phyloP scores from a whole-genome alignment of 2,329 filamentous ascomycete genomes.

The Chaetomiaceae sp. region DNA sequence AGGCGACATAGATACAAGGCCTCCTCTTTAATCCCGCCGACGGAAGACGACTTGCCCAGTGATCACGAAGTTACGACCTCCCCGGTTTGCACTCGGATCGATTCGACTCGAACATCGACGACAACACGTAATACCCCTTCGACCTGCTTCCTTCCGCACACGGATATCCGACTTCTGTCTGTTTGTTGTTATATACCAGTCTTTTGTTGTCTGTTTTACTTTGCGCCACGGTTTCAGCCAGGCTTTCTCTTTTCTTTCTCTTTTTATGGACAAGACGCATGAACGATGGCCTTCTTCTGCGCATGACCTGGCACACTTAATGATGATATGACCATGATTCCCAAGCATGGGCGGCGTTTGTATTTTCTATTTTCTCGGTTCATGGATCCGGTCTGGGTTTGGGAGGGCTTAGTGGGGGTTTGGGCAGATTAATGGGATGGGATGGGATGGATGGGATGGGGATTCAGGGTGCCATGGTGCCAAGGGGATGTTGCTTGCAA shows the following conservation, averaged over 20 bases:
- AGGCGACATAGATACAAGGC: background rate
- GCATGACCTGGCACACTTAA: constrained; percentile 9
- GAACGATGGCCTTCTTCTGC: no score
- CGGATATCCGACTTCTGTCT: no score
- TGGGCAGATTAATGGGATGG: background rate
- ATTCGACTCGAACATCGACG: background rate
- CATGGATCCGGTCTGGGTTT: background rate
- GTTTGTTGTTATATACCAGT: no score
- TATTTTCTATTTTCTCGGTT: background rate
- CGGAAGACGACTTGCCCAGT: background rate
- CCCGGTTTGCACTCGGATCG: no score
- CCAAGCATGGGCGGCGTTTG: constrained; percentile 27
- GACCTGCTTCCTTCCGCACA: no score
- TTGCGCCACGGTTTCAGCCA: no score
- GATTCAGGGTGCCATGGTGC: no score
- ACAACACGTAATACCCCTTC: no score
- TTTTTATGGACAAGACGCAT: constrained; percentile 1
- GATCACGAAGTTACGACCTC: no score
- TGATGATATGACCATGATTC: constrained; percentile 23
- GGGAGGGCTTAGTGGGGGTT: background rate
- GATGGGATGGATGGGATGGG: background rate
- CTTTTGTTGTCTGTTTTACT: no score
- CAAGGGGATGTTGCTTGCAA: no score
- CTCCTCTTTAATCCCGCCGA: constrained; percentile 15
- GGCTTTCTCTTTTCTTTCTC: constrained; percentile 1